Base-by-base conservation (phyloP, 768 basidiomycete genomes). In the Boletus rex-veris region DNA sequence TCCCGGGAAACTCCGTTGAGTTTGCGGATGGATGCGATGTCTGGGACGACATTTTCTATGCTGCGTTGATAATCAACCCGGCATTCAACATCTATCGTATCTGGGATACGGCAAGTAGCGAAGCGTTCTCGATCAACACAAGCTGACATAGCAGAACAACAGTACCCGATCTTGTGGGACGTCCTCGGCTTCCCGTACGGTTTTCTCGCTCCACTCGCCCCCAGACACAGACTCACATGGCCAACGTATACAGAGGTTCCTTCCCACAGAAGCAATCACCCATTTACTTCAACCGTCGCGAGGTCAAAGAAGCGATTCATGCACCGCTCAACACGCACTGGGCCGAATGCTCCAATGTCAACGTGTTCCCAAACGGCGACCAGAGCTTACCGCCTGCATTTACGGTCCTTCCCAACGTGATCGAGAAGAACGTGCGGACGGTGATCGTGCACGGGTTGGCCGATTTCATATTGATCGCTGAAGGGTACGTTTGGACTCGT, bases 131-230 rank as follows among this genome's bases (percentile, higher is more conserved):
- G 36, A 1, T 4, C 24, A 2, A 28, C n/a, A 26, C 41, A 42
- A 39, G 26, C 48, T 60, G 15, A 62, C 33, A 11, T 44, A 6
- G 28, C 9, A 7, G 12, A 7, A 24, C 5, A 11, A 18, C 11
- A 75, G 58, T 88, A 74, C 69, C 88, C 87, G 0, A 75, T 86
- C 39, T 72, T 86, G 12, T 90, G 86, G 88, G 87, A 90, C 54
- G 86, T 89, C 5, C 83, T 90, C 28, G 88, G 87, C n/a, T 89
- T 86, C 77, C 88, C 88, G 82, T 86, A 60, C 33, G 81, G 65
- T 2, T 10, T 31, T 45, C 44, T 33, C 21, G 12, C 12, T 39
- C 12, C 5, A n/a, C 8, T n/a, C 4, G 0, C 15, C 40, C 33
- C 3, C 43, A 16, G 19, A 31, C n/a, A 33, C 18, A 9, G 26